Evolutionary conservation across 2,329 filamentous ascomycete genomes (phyloP).

Genomic region (Tolypocladium paradoxum): DNA sequence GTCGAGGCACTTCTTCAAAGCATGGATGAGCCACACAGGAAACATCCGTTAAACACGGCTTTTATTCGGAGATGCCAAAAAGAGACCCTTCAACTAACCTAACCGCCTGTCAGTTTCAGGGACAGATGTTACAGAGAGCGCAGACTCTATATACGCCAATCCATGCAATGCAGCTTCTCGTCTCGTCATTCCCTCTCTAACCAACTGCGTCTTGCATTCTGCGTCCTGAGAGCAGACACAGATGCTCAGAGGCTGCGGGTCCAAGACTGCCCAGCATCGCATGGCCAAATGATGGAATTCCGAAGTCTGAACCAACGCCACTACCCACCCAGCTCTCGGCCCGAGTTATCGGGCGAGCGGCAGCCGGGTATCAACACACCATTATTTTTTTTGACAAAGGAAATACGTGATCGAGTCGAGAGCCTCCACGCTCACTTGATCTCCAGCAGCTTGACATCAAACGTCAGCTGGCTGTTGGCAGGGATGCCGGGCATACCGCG

Average conservation of each 20-base stretch:
- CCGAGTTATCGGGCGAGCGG: not conserved
- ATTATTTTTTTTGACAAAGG: not conserved
- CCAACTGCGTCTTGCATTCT: slow-evolving; percentile 1
- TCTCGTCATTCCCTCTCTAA: slow-evolving; percentile 2
- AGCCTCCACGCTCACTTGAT: slow-evolving; percentile 52
- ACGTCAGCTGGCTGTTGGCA: slow-evolving; percentile 79
- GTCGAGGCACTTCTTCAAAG: not conserved
- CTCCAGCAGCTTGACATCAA: slow-evolving; percentile 80
- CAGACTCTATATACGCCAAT: slow-evolving; percentile 2
- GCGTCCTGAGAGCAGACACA: not conserved
- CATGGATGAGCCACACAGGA: no score
- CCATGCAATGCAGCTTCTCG: slow-evolving; percentile 2
- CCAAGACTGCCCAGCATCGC: slow-evolving; percentile 33
- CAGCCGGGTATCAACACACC: slow-evolving; percentile 3
- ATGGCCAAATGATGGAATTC: slow-evolving; percentile 16
- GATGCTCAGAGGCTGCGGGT: slow-evolving; percentile 32
- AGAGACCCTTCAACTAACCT: not conserved
- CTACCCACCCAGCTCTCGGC: slow-evolving; percentile 4
- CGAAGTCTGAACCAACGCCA: slow-evolving; percentile 6
- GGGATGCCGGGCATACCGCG: slow-evolving; percentile 77
- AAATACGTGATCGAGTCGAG: not conserved
- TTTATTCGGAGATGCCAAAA: not conserved
- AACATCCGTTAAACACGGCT: not conserved
- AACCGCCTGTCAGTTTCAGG: not conserved
- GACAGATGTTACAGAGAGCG: slow-evolving; percentile 1